These are phyloP conservation scores for Biscogniauxia mediterranea DNA, from an alignment of 2,329 filamentous ascomycete genomes.

Conservation along the genomic window DNA sequence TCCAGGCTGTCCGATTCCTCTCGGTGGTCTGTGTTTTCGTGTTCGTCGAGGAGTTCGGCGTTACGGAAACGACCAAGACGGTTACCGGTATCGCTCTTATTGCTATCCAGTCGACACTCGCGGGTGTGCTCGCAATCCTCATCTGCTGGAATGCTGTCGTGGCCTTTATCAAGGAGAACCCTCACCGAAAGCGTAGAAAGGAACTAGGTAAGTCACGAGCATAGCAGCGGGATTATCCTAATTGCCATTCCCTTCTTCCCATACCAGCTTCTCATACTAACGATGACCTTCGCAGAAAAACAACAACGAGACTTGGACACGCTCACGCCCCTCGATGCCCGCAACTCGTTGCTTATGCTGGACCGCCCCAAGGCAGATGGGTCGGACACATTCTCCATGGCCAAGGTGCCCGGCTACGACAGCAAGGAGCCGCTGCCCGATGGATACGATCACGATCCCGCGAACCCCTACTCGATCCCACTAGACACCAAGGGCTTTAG, in stretches of 20 bases:
- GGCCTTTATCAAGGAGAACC: constrained; percentile 80
- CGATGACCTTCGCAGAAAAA: constrained; percentile 68
- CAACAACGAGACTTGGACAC: constrained; percentile 73
- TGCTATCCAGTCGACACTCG: constrained; percentile 83
- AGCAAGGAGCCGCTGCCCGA: constrained; percentile 35
- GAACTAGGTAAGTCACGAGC: constrained; percentile 69
- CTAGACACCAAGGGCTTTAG: constrained; percentile 23
- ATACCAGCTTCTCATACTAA: constrained; percentile 47
- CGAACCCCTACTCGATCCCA: constrained; percentile 27
- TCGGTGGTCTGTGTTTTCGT: constrained; percentile 87
- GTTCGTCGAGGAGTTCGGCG: constrained; percentile 89
- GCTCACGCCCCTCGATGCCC: constrained; percentile 82
- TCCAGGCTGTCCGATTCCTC: constrained; percentile 83
- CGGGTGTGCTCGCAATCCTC: constrained; percentile 78
- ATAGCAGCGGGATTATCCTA: not conserved
- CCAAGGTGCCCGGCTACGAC: constrained; percentile 38
- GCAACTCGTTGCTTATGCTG: constrained; percentile 81
- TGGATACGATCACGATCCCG: constrained; percentile 27
- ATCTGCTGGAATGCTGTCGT: constrained; percentile 88
- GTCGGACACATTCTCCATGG: constrained; percentile 42
- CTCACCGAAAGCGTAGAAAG: constrained; percentile 84
- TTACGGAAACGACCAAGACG: constrained; percentile 89
- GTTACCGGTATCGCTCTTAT: constrained; percentile 91
- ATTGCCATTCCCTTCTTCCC: constrained; percentile 4
- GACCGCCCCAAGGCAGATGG: constrained; percentile 45